These are phyloP conservation scores for Cyanidioschyzon merolae DNA, from an alignment of 23 red algal species.

Conservation along the genomic window DNA sequence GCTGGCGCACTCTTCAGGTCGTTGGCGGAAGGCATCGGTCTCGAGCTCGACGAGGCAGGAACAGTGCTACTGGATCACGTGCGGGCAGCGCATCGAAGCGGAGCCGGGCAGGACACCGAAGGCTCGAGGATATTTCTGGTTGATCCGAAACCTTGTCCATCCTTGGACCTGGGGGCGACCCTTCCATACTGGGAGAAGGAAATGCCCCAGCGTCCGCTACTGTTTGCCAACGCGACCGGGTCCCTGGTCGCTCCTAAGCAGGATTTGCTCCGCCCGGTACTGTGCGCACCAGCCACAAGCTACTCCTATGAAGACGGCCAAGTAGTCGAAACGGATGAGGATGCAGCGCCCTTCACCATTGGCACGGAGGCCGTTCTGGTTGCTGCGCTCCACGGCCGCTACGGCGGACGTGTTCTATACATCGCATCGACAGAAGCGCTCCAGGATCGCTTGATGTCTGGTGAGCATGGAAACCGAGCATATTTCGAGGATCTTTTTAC, in stretches of 20 bases:
- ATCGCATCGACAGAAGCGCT: slow-evolving; percentile 7
- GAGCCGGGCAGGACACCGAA: neutral
- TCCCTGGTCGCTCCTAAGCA: neutral
- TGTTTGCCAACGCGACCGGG: neutral
- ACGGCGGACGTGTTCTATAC: neutral
- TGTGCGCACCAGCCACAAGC: slow-evolving; percentile 3
- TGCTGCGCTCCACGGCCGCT: slow-evolving; percentile 5
- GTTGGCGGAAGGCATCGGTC: neutral
- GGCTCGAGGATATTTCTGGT: too few species aligned
- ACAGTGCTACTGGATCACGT: neutral
- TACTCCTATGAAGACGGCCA: neutral
- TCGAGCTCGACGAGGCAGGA: slow-evolving; percentile 6
- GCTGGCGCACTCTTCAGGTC: neutral
- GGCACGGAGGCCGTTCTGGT: slow-evolving; percentile 4
- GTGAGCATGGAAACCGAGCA: neutral
- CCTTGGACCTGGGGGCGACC: neutral
- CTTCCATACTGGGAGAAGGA: neutral
- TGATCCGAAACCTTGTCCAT: neutral
- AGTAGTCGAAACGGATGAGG: neutral
- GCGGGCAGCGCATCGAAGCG: neutral
- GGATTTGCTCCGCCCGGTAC: slow-evolving; percentile 7
- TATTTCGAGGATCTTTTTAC: neutral
- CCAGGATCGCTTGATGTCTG: neutral
- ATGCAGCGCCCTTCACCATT: neutral
- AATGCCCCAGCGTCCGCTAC: neutral